Conservation (phyloP, 805 yeast species). For the Nakazawaea holstii region DNA sequence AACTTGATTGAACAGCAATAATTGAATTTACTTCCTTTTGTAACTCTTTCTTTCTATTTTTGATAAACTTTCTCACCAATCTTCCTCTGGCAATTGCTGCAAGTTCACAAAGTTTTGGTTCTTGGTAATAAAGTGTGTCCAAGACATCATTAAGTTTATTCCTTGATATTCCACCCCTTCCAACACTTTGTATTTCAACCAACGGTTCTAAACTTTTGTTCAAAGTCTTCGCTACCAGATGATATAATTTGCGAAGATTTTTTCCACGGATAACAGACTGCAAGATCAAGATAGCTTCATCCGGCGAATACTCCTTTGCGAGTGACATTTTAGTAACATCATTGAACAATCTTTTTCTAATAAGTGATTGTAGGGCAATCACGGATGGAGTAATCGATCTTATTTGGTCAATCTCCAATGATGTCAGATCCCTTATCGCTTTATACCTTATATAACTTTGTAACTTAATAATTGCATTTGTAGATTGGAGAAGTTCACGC, state of each 20-base stretch:
- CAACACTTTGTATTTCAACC: slow-evolving; percentile 35
- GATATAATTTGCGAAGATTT: slow-evolving; percentile 12
- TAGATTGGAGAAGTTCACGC: slow-evolving; percentile 15
- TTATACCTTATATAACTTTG: slow-evolving; percentile 42
- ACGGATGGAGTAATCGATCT: slow-evolving; percentile 14
- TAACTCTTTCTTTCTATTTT: slow-evolving; percentile 14
- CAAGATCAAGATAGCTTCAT: slow-evolving; percentile 24
- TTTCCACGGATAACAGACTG: slow-evolving; percentile 34
- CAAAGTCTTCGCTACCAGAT: slow-evolving; percentile 14
- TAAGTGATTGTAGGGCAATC: slow-evolving; percentile 28
- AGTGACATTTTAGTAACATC: slow-evolving; percentile 15
- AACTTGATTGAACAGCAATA: slow-evolving; percentile 45
- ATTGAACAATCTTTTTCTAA: slow-evolving; percentile 27
- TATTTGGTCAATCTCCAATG: slow-evolving; percentile 11
- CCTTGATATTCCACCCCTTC: slow-evolving; percentile 40
- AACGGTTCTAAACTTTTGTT: slow-evolving; percentile 5
- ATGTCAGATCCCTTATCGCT: background rate
- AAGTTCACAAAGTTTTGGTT: slow-evolving; percentile 29
- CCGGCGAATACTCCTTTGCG: slow-evolving; percentile 18
- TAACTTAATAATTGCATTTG: slow-evolving; percentile 22
- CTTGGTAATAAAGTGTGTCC: slow-evolving; percentile 35
- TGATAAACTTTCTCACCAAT: slow-evolving; percentile 26
- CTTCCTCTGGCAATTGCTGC: slow-evolving; percentile 41
- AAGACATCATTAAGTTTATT: slow-evolving; percentile 35
- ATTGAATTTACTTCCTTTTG: slow-evolving; percentile 23